A percentile compares a stretch with the other conserved stretches of the same genome.
These are phyloP conservation scores for Datisca glomerata DNA, from an alignment of 306 rosid species.

Conservation along the genomic window DNA sequence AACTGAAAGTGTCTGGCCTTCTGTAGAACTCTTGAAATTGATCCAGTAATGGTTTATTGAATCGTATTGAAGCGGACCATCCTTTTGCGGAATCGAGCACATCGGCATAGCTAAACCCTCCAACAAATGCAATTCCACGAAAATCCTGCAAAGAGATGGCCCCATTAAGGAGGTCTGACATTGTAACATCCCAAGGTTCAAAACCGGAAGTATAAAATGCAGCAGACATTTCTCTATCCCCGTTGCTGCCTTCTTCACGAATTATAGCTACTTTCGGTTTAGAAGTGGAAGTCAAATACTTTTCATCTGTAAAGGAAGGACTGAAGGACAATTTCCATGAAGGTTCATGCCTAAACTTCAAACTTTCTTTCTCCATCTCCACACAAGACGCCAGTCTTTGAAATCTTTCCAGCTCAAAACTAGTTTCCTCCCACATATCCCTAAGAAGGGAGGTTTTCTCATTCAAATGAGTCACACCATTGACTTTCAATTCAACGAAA, in stretches of 20 bases:
- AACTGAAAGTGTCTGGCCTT: too few relatives aligned
- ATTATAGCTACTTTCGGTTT: too few relatives aligned
- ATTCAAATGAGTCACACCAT: too few relatives aligned
- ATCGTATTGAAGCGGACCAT: slow-evolving; percentile 78
- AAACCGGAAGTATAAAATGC: slow-evolving; percentile 73
- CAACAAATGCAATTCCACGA: too few relatives aligned
- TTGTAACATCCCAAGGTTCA: slow-evolving; percentile 95
- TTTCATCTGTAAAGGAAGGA: slow-evolving; percentile 60
- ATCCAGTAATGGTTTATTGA: slow-evolving; percentile 49
- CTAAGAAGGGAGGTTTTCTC: too few relatives aligned
- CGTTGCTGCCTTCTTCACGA: slow-evolving; percentile 97
- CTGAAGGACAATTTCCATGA: slow-evolving; percentile 49
- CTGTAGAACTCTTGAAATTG: slow-evolving; percentile 91
- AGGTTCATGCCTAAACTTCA: slow-evolving; percentile 59
- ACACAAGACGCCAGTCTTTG: slow-evolving; percentile 79
- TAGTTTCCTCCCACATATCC: too few relatives aligned
- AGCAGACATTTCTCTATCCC: slow-evolving; percentile 94
- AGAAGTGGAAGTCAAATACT: too few relatives aligned
- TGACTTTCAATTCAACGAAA: too few relatives aligned
- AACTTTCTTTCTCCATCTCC: slow-evolving; percentile 64
- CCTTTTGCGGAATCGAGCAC: slow-evolving; percentile 95
- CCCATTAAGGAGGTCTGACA: too few relatives aligned
- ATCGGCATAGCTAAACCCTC: too few relatives aligned
- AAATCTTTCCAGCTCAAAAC: too few relatives aligned
- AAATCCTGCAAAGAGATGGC: too few relatives aligned